Evolutionary conservation across 2,329 filamentous ascomycete genomes (phyloP).

Genomic region (Claviceps purpurea): DNA sequence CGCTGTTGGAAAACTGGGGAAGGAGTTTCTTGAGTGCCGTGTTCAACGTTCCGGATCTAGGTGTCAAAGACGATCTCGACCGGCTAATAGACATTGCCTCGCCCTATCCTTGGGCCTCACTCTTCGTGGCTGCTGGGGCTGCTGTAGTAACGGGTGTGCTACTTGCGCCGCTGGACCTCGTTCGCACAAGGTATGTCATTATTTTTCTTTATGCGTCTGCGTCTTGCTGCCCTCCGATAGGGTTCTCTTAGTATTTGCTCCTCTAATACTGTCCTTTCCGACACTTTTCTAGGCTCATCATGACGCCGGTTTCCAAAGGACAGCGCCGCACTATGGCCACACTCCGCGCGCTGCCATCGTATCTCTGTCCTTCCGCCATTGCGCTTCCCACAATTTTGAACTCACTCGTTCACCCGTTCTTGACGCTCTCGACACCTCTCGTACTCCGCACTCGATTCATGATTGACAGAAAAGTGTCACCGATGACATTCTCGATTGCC

Average conservation of each 20-base stretch:
- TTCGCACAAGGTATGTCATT: slow-evolving; percentile 51
- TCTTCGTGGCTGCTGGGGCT: slow-evolving; percentile 55
- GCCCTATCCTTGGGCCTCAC: slow-evolving; percentile 67
- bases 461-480: slow-evolving; percentile 70
- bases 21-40: slow-evolving; percentile 81
- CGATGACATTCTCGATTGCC: slow-evolving; percentile 66
- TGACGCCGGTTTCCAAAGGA: slow-evolving; percentile 63
- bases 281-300: slow-evolving; percentile 49
- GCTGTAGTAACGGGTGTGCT: slow-evolving; percentile 63
- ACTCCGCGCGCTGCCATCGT: slow-evolving; percentile 65
- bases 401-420: slow-evolving; percentile 68
- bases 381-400: slow-evolving; percentile 77
- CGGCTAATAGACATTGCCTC: slow-evolving; percentile 60
- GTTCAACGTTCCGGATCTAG: slow-evolving; percentile 77
- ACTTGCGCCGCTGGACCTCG: slow-evolving; percentile 76
- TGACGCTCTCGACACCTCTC: slow-evolving; percentile 72
- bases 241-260: too few relatives aligned
- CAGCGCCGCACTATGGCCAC: slow-evolving; percentile 68
- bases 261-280: not conserved
- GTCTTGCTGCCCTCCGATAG: too few relatives aligned
- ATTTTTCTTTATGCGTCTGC: not conserved
- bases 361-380: slow-evolving; percentile 56
- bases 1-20: slow-evolving; percentile 83
- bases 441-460: slow-evolving; percentile 73
- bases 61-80: slow-evolving; percentile 62